phyloP scores from a whole-genome alignment of 73 alveolate genomes.

The Effrenium voratum region DNA sequence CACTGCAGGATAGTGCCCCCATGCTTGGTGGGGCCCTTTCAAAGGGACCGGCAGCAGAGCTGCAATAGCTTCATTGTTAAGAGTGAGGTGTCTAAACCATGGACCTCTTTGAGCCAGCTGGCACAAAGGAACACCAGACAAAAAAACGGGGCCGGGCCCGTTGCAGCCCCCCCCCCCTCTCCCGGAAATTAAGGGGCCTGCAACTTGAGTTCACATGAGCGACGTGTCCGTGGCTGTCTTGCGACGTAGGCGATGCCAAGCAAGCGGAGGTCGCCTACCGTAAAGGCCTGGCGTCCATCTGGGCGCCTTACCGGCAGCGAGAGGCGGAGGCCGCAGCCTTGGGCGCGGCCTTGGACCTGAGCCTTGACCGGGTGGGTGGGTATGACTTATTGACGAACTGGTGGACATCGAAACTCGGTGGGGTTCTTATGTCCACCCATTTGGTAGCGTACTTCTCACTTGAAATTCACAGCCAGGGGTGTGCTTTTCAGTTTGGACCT shows the following conservation, averaged over 20 bases:
- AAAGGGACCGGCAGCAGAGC: neutral
- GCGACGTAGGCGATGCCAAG: neutral
- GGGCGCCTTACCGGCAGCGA: slow-evolving; percentile 72
- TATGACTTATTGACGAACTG: neutral
- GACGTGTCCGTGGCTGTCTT: neutral
- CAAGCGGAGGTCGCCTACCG: slow-evolving; percentile 60
- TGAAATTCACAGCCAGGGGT: neutral
- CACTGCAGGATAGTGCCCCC: neutral
- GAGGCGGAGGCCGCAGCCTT: slow-evolving; percentile 31
- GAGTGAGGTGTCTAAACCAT: too few species aligned
- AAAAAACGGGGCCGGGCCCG: neutral
- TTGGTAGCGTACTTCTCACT: neutral
- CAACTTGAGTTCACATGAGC: neutral
- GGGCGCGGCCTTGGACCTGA: slow-evolving; percentile 33
- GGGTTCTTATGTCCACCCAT: neutral
- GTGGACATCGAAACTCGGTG: neutral
- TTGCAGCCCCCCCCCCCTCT: neutral
- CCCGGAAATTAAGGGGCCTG: neutral
- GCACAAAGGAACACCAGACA: neutral
- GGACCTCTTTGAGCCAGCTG: neutral
- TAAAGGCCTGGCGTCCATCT: slow-evolving; percentile 28
- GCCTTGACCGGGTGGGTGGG: neutral
- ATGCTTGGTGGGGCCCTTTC: neutral
- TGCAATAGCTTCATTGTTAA: neutral
- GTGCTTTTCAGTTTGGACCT: neutral